A percentile compares a stretch with the other conserved stretches of the same genome.
Conservation (phyloP, 371 early-diverging fungal genomes). For the Mucor mucedo region DNA sequence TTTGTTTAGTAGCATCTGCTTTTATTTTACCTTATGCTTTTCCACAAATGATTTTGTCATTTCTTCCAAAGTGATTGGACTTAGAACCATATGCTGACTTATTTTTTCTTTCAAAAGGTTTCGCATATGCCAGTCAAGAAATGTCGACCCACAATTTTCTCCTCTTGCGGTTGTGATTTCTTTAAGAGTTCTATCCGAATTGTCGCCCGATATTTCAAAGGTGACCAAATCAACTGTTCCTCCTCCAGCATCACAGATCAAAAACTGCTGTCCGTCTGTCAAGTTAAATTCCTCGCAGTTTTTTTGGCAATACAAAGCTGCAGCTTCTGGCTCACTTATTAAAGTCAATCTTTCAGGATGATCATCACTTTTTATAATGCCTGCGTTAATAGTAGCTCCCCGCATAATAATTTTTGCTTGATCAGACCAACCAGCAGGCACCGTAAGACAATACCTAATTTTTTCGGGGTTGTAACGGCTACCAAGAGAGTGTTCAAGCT, state of each 20-base stretch:
- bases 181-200: slow-evolving; percentile 42
- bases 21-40: slow-evolving; percentile 47
- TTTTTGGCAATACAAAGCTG: slow-evolving; percentile 53
- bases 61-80: slow-evolving; percentile 49
- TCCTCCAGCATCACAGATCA: slow-evolving; percentile 72
- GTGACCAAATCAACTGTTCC: slow-evolving; percentile 68
- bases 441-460: slow-evolving; percentile 53
- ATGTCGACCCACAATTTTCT: slow-evolving; percentile 61
- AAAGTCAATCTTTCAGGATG: slow-evolving; percentile 55
- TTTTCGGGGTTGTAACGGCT: slow-evolving; percentile 48
- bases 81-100: slow-evolving; percentile 44
- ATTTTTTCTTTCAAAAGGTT: slow-evolving; percentile 49
- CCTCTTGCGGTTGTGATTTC: slow-evolving; percentile 60
- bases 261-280: slow-evolving; percentile 54
- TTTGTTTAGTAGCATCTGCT: neutral
- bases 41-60: slow-evolving; percentile 53
- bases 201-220: slow-evolving; percentile 50
- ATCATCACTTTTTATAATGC: slow-evolving; percentile 49
- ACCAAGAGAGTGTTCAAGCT: slow-evolving; percentile 46
- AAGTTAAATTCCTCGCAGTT: slow-evolving; percentile 52
- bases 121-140: slow-evolving; percentile 57
- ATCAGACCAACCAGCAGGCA: slow-evolving; percentile 58
- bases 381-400: slow-evolving; percentile 49
- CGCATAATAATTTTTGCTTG: slow-evolving; percentile 56
- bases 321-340: slow-evolving; percentile 61